Base-by-base conservation (phyloP, 148 eudicot genomes). In the Rhododendron griersonianum region DNA sequence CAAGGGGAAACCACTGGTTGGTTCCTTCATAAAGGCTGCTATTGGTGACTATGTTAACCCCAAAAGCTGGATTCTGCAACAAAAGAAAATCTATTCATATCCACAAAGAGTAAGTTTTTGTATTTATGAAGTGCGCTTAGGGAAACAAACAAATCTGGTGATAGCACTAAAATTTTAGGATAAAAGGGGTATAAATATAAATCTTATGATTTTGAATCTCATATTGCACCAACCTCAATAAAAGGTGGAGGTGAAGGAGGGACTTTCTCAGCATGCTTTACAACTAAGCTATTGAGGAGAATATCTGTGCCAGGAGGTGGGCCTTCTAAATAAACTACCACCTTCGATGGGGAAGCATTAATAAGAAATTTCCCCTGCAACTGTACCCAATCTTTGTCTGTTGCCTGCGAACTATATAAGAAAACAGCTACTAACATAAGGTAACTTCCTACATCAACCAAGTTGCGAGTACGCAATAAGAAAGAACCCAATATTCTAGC, bases 301-400 rank as follows among this genome's bases (percentile, higher is more conserved):
- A 97, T 97, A 87, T 97, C 98, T 13, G 95, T 94, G 51, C 99
- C 98, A 7, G 95, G 87, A 86, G 98, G 93, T 44, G 99, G 99
- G 69, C 99, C 99, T 93, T 97, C 99, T 74, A 97, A 88, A 89
- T 90, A 97, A 77, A 97, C 75, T 25, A 97, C 91, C 2, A 91
- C 96, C 69, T 87, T 93, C 35, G 95, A 90, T 1, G 98, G 98
- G 21, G 92, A 84, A 23, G 94, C 92, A 83, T 97, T 94, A 39
- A 97, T 63, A 65, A 97, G 92, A 93, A 95, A 93, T 82, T 93
- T 95, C 13, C 99, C 99, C 69, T 93, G 96, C 80, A 97, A 87
- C 83, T 91, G 88, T 57, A 86, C 93, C 99, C 98, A 97, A 30
- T 95, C 96, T 81, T 92, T 91, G 88, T 95, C 98, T 74, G 99